Evolutionary conservation across 2,329 filamentous ascomycete species (phyloP).

Genomic region (Davidsoniella virescens): DNA sequence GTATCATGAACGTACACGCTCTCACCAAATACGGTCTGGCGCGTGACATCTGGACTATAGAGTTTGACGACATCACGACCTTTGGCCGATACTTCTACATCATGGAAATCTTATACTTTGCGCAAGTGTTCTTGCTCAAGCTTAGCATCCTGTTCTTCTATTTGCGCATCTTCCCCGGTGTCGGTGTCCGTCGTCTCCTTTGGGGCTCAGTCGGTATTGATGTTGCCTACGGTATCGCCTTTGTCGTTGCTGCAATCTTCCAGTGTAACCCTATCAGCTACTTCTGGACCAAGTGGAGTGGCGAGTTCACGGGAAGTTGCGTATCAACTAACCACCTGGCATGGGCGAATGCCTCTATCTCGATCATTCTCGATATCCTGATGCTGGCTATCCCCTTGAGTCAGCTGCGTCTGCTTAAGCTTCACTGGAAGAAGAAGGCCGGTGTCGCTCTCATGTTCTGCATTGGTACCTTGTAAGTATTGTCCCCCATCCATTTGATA

Average conservation of each 20-base stretch:
- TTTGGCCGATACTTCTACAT: conserved; percentile 26
- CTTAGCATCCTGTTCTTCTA: conserved; percentile 34
- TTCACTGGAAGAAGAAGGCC: conserved; percentile 29
- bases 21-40: conserved; percentile 24
- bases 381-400: conserved; percentile 31
- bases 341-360: conserved; percentile 31
- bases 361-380: conserved; percentile 31
- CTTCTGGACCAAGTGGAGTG: conserved; percentile 37
- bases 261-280: conserved; percentile 31
- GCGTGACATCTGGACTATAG: conserved; percentile 30
- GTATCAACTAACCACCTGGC: conserved; percentile 27
- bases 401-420: conserved; percentile 22
- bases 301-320: conserved; percentile 27
- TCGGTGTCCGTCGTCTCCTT: conserved; percentile 21
- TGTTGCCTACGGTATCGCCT: conserved; percentile 22
- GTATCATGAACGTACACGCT: conserved; percentile 19
- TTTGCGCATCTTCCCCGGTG: conserved; percentile 30
- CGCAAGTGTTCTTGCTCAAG: conserved; percentile 27
- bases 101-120: conserved; percentile 26
- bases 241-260: conserved; percentile 26
- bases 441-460: conserved; percentile 29
- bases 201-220: conserved; percentile 24
- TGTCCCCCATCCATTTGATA: neutral
- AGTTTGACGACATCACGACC: conserved; percentile 23
- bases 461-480: conserved; percentile 24